Percentiles rank a stretch among this genome's conserved stretches.
These are phyloP conservation scores for Populus hybrid DNA, from an alignment of 441 rosid species.

Conservation along the genomic window DNA sequence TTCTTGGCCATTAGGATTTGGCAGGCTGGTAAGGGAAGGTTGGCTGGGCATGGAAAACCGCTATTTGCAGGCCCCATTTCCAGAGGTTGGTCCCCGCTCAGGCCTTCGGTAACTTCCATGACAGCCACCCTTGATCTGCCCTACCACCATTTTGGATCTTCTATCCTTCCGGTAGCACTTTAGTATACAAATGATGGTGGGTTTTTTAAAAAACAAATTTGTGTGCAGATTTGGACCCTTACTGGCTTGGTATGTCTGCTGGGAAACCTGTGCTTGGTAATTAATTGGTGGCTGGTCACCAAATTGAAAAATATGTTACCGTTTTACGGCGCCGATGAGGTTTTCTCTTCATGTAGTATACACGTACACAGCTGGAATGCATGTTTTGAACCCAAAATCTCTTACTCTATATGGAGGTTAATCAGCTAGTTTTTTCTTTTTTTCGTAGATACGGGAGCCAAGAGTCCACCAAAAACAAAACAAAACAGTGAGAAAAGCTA, in stretches of 20 bases:
- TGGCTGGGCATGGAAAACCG: background rate
- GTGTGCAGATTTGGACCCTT: background rate
- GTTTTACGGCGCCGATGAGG: background rate
- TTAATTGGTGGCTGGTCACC: background rate
- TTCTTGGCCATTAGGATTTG: no score
- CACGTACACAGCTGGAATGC: no score
- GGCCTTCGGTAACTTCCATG: constrained; percentile 3
- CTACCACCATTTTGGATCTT: background rate
- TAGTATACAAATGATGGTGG: background rate
- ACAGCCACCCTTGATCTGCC: background rate
- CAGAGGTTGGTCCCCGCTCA: background rate
- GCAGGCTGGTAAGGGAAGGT: constrained; percentile 2
- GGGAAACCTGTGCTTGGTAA: background rate
- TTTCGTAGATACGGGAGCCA: no score
- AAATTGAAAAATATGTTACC: background rate
- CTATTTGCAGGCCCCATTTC: background rate
- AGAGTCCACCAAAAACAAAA: no score
- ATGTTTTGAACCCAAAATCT: no score
- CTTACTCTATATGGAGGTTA: background rate
- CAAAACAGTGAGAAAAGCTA: no score
- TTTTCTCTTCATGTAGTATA: background rate
- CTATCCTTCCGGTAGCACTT: background rate
- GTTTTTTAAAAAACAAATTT: background rate
- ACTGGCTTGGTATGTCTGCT: background rate
- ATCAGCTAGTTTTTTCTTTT: no score